Evolutionary conservation across 331 rosid genomes (phyloP).

Genomic region (Phaseolus coccineus): DNA sequence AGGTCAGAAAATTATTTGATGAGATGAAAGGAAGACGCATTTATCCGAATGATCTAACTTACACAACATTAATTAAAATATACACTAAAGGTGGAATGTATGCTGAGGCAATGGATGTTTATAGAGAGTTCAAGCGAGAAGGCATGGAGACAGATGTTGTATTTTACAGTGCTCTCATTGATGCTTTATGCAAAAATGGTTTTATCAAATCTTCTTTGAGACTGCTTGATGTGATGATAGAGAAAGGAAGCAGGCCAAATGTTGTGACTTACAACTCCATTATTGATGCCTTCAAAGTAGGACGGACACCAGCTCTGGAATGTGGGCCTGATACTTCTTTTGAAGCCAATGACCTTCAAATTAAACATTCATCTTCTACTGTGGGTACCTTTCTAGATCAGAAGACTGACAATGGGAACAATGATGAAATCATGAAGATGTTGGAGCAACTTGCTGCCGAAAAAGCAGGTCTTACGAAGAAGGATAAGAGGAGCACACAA

Average conservation of each 20-base stretch:
- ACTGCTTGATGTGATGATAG: slow-evolving; percentile 90
- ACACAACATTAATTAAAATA: slow-evolving; percentile 85
- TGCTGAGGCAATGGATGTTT: slow-evolving; percentile 71
- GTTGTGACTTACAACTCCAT: slow-evolving; percentile 94
- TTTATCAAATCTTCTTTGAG: slow-evolving; percentile 77
- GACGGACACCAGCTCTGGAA: slow-evolving; percentile 56
- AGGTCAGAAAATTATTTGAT: slow-evolving; percentile 60
- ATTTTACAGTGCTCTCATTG: slow-evolving; percentile 82
- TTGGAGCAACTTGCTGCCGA: slow-evolving; percentile 57
- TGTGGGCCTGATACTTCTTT: slow-evolving; percentile 42
- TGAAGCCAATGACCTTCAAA: slow-evolving; percentile 21
- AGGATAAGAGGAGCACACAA: slow-evolving; percentile 57
- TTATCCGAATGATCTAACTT: slow-evolving; percentile 75
- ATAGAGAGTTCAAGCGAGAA: slow-evolving; percentile 69
- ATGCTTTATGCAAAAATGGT: slow-evolving; percentile 87
- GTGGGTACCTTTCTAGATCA: slow-evolving; percentile 42
- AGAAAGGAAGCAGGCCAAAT: slow-evolving; percentile 82
- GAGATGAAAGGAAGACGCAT: slow-evolving; percentile 70
- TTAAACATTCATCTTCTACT: slow-evolving; percentile 37
- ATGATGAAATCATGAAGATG: slow-evolving; percentile 61
- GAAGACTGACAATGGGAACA: slow-evolving; percentile 30
- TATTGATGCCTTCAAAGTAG: slow-evolving; percentile 63
- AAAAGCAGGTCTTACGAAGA: slow-evolving; percentile 52
- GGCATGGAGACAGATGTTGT: slow-evolving; percentile 90
- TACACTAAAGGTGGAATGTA: slow-evolving; percentile 85